Evolutionary conservation across 192 early-diverging fungal species (phyloP).

Genomic region (Chytriomyces sp.): DNA sequence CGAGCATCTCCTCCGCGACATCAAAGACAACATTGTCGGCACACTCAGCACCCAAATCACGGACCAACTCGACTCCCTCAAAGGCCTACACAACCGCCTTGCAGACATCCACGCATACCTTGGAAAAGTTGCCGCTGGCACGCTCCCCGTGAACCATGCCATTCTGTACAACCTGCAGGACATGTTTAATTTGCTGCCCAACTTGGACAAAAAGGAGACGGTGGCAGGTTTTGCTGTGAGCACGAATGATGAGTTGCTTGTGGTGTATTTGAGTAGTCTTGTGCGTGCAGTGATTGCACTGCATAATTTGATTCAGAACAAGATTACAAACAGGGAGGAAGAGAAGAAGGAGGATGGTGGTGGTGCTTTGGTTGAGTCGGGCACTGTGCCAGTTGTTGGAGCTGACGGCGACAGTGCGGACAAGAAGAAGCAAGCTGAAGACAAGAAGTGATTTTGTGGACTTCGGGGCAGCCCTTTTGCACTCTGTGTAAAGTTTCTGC

Average conservation of each 20-base stretch:
- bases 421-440: background rate
- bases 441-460: background rate
- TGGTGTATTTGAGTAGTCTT: slow-evolving; percentile 91
- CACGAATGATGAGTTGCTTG: slow-evolving; percentile 94
- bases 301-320: slow-evolving; percentile 97
- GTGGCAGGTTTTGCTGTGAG: slow-evolving; percentile 86
- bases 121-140: slow-evolving; percentile 82
- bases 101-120: slow-evolving; percentile 89
- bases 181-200: slow-evolving; percentile 97
- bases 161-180: slow-evolving; percentile 99
- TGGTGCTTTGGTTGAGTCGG: background rate
- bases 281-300: slow-evolving; percentile 95
- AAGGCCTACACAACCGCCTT: slow-evolving; percentile 83
- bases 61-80: slow-evolving; percentile 89
- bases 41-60: slow-evolving; percentile 92
- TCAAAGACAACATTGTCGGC: slow-evolving; percentile 96
- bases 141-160: slow-evolving; percentile 92
- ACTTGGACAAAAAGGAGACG: slow-evolving; percentile 78
- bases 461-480: too few relatives aligned
- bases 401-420: slow-evolving; percentile 14
- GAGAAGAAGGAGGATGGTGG: slow-evolving; percentile 55
- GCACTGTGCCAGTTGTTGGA: slow-evolving; percentile 20
- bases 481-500: too few relatives aligned
- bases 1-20: slow-evolving; percentile 96
- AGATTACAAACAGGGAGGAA: slow-evolving; percentile 83